These are phyloP conservation scores for Pythium aristosporum DNA, from an alignment of 352 stramenopile genomes.

Conservation along the genomic window DNA sequence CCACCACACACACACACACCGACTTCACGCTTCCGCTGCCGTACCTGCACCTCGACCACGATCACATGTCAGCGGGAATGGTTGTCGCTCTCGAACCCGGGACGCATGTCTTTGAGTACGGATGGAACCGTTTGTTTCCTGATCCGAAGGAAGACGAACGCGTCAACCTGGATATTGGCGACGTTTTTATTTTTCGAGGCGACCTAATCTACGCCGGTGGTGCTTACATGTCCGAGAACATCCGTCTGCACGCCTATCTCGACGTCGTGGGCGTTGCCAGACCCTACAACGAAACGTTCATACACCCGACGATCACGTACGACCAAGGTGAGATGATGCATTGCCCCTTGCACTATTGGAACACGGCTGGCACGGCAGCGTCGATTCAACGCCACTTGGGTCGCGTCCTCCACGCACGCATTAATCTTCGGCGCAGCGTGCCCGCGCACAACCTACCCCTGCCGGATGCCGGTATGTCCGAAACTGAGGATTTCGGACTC, in stretches of 20 bases:
- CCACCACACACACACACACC: too few relatives aligned
- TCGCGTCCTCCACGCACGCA: background rate
- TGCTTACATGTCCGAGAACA: slow-evolving; percentile 1
- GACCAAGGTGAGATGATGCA: background rate
- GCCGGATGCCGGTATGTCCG: too few relatives aligned
- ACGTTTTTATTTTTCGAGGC: slow-evolving; percentile 6
- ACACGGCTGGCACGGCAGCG: background rate
- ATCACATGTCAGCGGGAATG: background rate
- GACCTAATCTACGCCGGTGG: slow-evolving; percentile 5
- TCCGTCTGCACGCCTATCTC: slow-evolving; percentile 10
- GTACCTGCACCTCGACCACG: slow-evolving; percentile 9
- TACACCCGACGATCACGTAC: slow-evolving; percentile 4
- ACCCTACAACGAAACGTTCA: background rate
- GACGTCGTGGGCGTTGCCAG: background rate
- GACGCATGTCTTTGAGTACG: background rate
- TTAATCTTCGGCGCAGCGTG: too few relatives aligned
- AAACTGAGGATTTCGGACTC: too few relatives aligned
- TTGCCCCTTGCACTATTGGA: slow-evolving; percentile 1
- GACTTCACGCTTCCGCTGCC: background rate
- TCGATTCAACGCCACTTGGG: slow-evolving; percentile 1
- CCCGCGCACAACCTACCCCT: too few relatives aligned
- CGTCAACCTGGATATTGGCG: background rate
- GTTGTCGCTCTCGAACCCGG: slow-evolving; percentile 7
- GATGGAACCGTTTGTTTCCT: background rate
- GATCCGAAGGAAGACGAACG: slow-evolving; percentile 2